A percentile compares a stretch with the other conserved stretches of the same genome.
Conservation (phyloP, 805 yeast species). For the Yamadazyma sp. region DNA sequence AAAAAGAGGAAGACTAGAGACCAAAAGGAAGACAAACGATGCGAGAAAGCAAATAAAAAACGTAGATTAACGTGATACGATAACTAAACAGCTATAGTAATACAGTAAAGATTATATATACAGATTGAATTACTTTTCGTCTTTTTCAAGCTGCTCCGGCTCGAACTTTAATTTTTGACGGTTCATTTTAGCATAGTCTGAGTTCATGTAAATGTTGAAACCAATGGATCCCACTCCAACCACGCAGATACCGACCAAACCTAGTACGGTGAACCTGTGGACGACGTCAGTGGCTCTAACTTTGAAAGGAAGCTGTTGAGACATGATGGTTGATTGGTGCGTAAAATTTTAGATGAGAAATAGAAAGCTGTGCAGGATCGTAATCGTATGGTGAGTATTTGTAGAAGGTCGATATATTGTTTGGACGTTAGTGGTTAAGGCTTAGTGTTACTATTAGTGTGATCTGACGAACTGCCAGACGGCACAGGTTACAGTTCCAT, state of each 20-base stretch:
- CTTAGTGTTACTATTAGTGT: too few relatives aligned
- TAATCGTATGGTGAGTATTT: too few relatives aligned
- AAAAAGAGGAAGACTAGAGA: constrained; percentile 1
- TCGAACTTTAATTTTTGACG: constrained; percentile 39
- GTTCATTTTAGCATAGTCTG: constrained; percentile 44
- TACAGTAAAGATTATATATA: too few relatives aligned
- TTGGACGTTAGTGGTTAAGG: too few relatives aligned
- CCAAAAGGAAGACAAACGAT: neutral
- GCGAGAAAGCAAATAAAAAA: constrained; percentile 6
- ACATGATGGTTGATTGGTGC: constrained; percentile 14
- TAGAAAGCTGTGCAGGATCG: too few relatives aligned
- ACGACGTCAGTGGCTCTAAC: constrained; percentile 46
- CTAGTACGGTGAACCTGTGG: constrained; percentile 44
- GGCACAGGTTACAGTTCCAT: too few relatives aligned
- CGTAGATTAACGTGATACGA: too few relatives aligned
- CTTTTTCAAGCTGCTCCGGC: constrained; percentile 11
- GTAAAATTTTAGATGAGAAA: too few relatives aligned
- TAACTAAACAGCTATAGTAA: too few relatives aligned
- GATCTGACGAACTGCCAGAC: too few relatives aligned
- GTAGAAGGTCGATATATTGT: too few relatives aligned
- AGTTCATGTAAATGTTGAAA: constrained; percentile 43
- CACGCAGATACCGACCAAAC: constrained; percentile 41
- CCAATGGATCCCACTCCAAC: constrained; percentile 40
- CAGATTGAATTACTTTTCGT: constrained; percentile 5
- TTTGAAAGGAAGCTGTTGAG: constrained; percentile 36